Evolutionary conservation across 306 rosid species (phyloP).

Genomic region (Mucuna pruriens): DNA sequence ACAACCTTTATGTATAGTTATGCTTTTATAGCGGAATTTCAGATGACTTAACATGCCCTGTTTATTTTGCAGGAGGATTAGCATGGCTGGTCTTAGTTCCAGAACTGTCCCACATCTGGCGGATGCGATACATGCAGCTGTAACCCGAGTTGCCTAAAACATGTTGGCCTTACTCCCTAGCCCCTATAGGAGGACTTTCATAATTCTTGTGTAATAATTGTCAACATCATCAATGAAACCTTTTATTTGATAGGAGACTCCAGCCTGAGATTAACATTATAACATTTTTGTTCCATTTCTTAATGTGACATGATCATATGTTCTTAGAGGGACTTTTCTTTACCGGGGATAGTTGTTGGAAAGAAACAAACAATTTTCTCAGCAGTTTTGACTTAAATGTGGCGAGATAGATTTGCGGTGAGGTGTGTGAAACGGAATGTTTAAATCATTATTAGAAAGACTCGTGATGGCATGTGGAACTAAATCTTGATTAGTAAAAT

Average conservation of each 20-base stretch:
- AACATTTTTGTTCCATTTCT: constrained; percentile 13
- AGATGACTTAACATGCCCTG: background rate
- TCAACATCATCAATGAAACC: constrained; percentile 15
- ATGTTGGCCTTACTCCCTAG: background rate
- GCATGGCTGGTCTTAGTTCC: constrained; percentile 98
- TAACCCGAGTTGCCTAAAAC: constrained; percentile 51
- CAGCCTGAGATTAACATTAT: background rate
- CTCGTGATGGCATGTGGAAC: background rate
- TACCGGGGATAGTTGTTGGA: background rate
- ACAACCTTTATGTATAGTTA: background rate
- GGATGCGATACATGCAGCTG: constrained; percentile 91
- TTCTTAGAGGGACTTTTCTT: background rate
- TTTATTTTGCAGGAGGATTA: constrained; percentile 80
- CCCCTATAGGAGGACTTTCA: background rate
- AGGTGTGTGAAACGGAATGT: background rate
- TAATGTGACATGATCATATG: background rate
- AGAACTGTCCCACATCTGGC: constrained; percentile 91
- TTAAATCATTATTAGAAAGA: too few species aligned
- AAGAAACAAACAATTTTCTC: background rate
- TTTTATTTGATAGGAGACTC: constrained; percentile 9
- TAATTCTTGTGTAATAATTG: constrained; percentile 51
- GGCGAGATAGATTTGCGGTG: background rate
- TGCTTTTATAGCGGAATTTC: constrained; percentile 1
- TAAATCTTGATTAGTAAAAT: background rate
- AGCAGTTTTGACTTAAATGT: background rate